These are phyloP conservation scores for Apophysomyces ossiformis DNA, from an alignment of 371 early-diverging fungal species.

Conservation along the genomic window DNA sequence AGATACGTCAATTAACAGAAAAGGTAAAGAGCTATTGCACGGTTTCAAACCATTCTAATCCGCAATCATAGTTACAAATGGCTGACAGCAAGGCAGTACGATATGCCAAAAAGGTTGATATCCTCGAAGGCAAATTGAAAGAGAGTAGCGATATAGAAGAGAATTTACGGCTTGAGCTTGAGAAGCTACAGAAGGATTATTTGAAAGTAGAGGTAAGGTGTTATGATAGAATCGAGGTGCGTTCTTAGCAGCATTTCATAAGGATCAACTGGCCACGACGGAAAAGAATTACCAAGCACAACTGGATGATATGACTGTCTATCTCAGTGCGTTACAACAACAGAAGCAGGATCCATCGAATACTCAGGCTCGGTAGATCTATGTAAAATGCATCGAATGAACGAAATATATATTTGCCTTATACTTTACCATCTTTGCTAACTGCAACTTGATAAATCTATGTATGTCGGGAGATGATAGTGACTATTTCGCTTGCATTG, in stretches of 20 bases:
- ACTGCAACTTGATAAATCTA: too few relatives aligned
- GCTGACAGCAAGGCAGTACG: slow-evolving; percentile 47
- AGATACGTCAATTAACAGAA: slow-evolving; percentile 33
- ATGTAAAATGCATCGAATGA: not conserved
- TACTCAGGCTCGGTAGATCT: not conserved
- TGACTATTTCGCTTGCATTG: too few relatives aligned
- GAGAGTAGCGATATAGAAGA: slow-evolving; percentile 31
- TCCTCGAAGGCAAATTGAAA: slow-evolving; percentile 32
- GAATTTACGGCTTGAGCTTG: slow-evolving; percentile 32
- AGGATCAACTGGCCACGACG: slow-evolving; percentile 38
- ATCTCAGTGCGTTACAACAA: slow-evolving; percentile 27
- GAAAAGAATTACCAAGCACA: slow-evolving; percentile 47
- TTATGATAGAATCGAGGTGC: not conserved
- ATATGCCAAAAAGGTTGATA: slow-evolving; percentile 36
- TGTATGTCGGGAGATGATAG: too few relatives aligned
- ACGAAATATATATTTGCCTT: too few relatives aligned
- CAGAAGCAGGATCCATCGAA: not conserved
- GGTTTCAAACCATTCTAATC: not conserved
- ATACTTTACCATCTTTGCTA: too few relatives aligned
- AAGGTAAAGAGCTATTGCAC: slow-evolving; percentile 24
- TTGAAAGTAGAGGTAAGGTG: slow-evolving; percentile 25
- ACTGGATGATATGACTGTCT: slow-evolving; percentile 46
- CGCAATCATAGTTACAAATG: slow-evolving; percentile 33
- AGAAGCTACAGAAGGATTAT: slow-evolving; percentile 35
- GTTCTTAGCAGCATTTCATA: slow-evolving; percentile 2